Percentiles rank a stretch among this genome's conserved stretches.
Conservation (phyloP, 805 yeast species). For the Starmerella asiatica region DNA sequence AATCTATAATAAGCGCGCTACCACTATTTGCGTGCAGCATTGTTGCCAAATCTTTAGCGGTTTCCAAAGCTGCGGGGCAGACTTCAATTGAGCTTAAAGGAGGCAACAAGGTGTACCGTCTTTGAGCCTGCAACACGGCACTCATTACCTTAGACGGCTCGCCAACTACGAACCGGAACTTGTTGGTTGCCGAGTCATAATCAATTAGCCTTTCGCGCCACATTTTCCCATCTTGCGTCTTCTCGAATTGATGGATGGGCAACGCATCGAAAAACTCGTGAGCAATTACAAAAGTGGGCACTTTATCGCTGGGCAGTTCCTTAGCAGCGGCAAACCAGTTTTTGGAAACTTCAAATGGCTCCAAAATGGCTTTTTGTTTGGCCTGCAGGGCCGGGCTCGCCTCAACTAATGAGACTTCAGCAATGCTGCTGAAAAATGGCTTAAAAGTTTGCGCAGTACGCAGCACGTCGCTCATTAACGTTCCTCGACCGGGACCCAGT, state of each 20-base stretch:
- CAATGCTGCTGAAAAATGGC: conserved; percentile 27
- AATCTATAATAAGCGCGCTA: conserved; percentile 61
- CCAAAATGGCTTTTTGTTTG: conserved; percentile 40
- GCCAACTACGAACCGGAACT: conserved; percentile 13
- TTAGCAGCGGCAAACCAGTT: conserved; percentile 26
- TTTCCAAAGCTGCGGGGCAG: conserved; percentile 57
- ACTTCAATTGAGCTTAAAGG: conserved; percentile 52
- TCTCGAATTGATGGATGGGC: conserved; percentile 56
- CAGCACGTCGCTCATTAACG: conserved; percentile 55
- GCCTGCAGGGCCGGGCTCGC: conserved; percentile 52
- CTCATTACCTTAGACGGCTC: conserved; percentile 4
- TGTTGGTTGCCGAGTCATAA: conserved; percentile 22
- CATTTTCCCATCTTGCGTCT: conserved; percentile 37
- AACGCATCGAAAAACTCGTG: conserved; percentile 84
- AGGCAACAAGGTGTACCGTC: conserved; percentile 41
- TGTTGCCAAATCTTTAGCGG: conserved; percentile 40
- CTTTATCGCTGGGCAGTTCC: conserved; percentile 25
- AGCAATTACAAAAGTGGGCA: conserved; percentile 54
- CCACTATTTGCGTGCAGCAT: conserved; percentile 36
- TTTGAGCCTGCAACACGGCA: conserved; percentile 16
- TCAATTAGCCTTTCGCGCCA: conserved; percentile 75
- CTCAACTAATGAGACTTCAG: conserved; percentile 46
- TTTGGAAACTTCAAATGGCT: conserved; percentile 33
- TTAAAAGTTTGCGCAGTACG: conserved; percentile 23
- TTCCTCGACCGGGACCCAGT: conserved; percentile 79